These are phyloP conservation scores for Herpetomonas samuelpessoai DNA, from an alignment of 208 protist species.

Conservation along the genomic window DNA sequence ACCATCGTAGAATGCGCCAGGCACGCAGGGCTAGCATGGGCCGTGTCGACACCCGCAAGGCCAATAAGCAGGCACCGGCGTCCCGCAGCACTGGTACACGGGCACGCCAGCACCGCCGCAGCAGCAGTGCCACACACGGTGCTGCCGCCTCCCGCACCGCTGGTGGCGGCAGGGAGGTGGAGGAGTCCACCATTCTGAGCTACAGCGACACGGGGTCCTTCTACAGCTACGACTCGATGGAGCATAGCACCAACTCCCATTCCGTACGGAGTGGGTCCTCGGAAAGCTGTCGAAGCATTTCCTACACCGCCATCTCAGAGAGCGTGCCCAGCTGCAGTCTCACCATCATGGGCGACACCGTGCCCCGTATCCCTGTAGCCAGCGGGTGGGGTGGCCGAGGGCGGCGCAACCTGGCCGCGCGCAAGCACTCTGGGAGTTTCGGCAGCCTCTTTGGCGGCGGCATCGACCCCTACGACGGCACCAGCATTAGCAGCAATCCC, in stretches of 20 bases:
- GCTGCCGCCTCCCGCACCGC: slow-evolving; percentile 22
- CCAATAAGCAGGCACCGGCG: not conserved
- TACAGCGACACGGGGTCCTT: slow-evolving; percentile 42
- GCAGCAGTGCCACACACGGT: slow-evolving; percentile 12
- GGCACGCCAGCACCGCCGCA: not conserved
- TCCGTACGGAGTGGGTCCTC: slow-evolving; percentile 8
- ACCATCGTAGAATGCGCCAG: slow-evolving; percentile 18
- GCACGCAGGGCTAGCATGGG: slow-evolving; percentile 13
- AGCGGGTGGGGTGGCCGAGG: not conserved
- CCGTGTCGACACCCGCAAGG: not conserved
- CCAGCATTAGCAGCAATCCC: slow-evolving; percentile 14
- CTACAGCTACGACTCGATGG: slow-evolving; percentile 31
- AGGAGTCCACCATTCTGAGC: slow-evolving; percentile 30
- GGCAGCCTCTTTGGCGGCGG: slow-evolving; percentile 39
- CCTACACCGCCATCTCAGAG: slow-evolving; percentile 47
- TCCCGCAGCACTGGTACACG: too few species aligned
- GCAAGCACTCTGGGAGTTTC: slow-evolving; percentile 27
- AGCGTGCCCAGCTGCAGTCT: slow-evolving; percentile 78
- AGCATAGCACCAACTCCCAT: slow-evolving; percentile 7
- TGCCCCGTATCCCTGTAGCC: not conserved
- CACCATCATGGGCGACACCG: slow-evolving; percentile 33
- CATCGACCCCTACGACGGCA: slow-evolving; percentile 39
- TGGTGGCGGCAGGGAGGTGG: slow-evolving; percentile 18
- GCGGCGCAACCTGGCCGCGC: slow-evolving; percentile 9
- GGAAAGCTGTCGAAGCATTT: slow-evolving; percentile 10